Percentiles rank a stretch among this genome's conserved stretches.
Evolutionary conservation across 495 filamentous ascomycete genomes (phyloP).

Genomic region (Aspergillus homomorphus): DNA sequence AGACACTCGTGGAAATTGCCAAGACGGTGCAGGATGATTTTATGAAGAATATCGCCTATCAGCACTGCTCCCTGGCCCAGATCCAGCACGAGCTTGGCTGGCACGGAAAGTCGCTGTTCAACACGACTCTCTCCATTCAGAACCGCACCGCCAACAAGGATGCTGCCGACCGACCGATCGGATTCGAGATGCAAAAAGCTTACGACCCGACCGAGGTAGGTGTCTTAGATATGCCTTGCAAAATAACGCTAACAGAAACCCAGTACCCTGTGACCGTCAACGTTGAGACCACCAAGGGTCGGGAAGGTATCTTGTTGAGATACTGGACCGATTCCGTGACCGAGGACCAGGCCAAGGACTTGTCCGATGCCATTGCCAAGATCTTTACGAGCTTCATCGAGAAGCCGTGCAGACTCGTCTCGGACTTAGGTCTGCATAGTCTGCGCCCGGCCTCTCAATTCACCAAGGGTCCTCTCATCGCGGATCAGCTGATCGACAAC

Average conservation of each 20-base stretch:
- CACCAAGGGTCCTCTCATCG: background rate
- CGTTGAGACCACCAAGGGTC: conserved; percentile 40
- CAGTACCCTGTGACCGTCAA: conserved; percentile 50
- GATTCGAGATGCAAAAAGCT: conserved; percentile 38
- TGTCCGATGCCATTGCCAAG: conserved; percentile 33
- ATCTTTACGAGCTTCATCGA: conserved; percentile 38
- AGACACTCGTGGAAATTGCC: conserved; percentile 41
- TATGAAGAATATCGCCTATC: conserved; percentile 46
- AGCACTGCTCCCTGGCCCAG: conserved; percentile 51
- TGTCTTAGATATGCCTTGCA: background rate
- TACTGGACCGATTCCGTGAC: conserved; percentile 49
- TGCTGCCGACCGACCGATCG: conserved; percentile 33
- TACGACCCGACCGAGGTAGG: conserved; percentile 50
- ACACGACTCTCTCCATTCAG: conserved; percentile 56
- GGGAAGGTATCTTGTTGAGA: conserved; percentile 46
- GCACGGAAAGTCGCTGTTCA: conserved; percentile 51
- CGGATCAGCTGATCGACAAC: conserved; percentile 21
- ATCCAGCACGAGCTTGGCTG: conserved; percentile 55
- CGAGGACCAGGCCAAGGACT: conserved; percentile 32
- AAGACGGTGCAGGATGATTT: conserved; percentile 48
- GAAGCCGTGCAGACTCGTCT: conserved; percentile 21
- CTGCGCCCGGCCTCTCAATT: background rate
- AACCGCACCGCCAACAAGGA: conserved; percentile 38
- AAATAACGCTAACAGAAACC: background rate
- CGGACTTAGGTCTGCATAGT: conserved; percentile 20